Evolutionary conservation across 768 basidiomycete genomes (phyloP), one percentile per base, ranked within the genome.

Genomic region (Russula emetica): DNA sequence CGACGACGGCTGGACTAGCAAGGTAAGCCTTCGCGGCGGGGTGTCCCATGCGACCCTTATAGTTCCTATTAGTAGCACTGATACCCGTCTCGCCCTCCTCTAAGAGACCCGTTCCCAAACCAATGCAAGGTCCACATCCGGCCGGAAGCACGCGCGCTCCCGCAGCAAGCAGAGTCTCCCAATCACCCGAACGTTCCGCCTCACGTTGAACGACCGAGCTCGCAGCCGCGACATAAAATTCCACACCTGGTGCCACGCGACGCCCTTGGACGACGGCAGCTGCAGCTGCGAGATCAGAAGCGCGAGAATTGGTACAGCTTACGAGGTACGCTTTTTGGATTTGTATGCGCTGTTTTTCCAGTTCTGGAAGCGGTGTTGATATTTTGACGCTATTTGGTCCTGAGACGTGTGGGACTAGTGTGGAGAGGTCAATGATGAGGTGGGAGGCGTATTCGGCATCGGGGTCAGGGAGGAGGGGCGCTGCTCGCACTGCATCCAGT

Each of bases 321-420:
- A 99, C 92, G 61, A 99, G 90, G 76, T 99, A 99, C 0, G 97
- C 97, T 75, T 99, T 99, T 70, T 99, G 83, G 72, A 99, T 97
- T 30, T 82, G 77, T 70, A 98, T 89, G 38, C 80, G 82, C 28
- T 80, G 77, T 36, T 83, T 78, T 69, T 89, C 87, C 14, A 99
- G 83, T n/a, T 81, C 79, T 0, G 96, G 91, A 0, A 99, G 83
- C 0, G 97, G 90, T 0, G 87, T 98, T n/a, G 95, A 91, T 55
- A 98, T 75, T 75, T 99, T 99, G 74, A 98, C 96, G 70, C 92
- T 94, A 76, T 98, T 99, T 14, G 97, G 97, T 1, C 97, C 97
- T 18, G 96, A 97, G 42, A 97, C 88, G 71, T 98, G 91, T 0
- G 97, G 96, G 0, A 95, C 88, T 42, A 99, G 86, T 0, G 95